A percentile compares a stretch with the other conserved stretches of the same genome.
These are phyloP conservation scores for Alternaria longipes DNA, from an alignment of 2,329 filamentous ascomycete genomes.

Conservation along the genomic window DNA sequence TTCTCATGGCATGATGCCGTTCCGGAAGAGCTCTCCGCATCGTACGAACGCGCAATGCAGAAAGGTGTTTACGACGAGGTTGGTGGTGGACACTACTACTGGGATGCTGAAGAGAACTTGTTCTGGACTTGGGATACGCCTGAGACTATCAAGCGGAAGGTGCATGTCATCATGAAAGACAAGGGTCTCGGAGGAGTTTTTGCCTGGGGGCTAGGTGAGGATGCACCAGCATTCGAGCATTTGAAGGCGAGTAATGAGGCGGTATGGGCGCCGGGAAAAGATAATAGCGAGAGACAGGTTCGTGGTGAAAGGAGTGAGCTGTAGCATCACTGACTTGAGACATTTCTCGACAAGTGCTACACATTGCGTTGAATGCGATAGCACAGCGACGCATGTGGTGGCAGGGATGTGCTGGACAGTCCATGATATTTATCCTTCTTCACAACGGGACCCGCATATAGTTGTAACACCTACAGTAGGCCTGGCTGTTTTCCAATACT, in stretches of 20 bases:
- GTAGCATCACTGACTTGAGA: background rate
- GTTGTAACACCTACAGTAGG: no score
- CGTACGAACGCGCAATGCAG: slow-evolving; percentile 65
- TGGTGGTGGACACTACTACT: slow-evolving; percentile 73
- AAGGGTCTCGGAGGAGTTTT: slow-evolving; percentile 73
- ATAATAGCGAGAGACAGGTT: no score
- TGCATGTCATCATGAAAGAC: slow-evolving; percentile 64
- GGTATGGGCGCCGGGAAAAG: background rate
- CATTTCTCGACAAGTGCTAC: background rate
- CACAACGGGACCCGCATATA: no score
- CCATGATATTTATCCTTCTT: no score
- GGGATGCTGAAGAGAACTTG: slow-evolving; percentile 65
- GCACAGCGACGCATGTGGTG: no score
- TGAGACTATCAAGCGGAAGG: slow-evolving; percentile 68
- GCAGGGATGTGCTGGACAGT: no score
- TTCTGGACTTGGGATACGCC: slow-evolving; percentile 80
- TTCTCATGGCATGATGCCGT: slow-evolving; percentile 59
- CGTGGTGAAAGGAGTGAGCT: slow-evolving; percentile 17
- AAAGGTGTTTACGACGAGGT: slow-evolving; percentile 65
- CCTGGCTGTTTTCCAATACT: no score
- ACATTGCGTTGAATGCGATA: no score
- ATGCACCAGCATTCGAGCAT: slow-evolving; percentile 54
- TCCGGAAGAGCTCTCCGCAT: slow-evolving; percentile 58
- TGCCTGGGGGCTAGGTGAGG: slow-evolving; percentile 78
- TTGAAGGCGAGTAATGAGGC: slow-evolving; percentile 48